Percentiles rank a stretch among this genome's conserved stretches.
These are phyloP conservation scores for Cladosporium phlei DNA, from an alignment of 2,329 filamentous ascomycete genomes.

Conservation along the genomic window DNA sequence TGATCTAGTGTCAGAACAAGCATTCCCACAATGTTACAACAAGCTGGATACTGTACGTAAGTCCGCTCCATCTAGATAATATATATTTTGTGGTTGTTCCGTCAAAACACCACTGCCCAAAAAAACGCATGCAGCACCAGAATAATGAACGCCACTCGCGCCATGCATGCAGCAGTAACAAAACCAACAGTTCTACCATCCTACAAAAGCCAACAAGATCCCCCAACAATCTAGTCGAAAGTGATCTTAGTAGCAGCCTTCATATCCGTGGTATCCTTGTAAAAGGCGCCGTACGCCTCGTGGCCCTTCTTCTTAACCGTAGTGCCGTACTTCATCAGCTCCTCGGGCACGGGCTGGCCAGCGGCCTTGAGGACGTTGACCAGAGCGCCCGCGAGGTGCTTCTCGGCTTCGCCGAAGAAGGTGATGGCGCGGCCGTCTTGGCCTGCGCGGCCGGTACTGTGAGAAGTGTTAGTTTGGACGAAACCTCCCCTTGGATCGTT, in stretches of 20 bases:
- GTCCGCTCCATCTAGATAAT: too few species aligned
- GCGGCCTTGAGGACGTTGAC: slow-evolving; percentile 95
- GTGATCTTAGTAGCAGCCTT: slow-evolving; percentile 88
- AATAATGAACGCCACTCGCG: too few species aligned
- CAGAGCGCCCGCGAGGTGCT: slow-evolving; percentile 81
- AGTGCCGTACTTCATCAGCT: slow-evolving; percentile 89
- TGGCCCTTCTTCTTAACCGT: slow-evolving; percentile 99
- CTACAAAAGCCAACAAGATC: not conserved
- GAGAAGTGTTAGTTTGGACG: slow-evolving; percentile 19
- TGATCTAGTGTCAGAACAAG: too few species aligned
- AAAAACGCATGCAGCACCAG: too few species aligned
- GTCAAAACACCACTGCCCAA: too few species aligned
- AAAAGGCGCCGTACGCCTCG: slow-evolving; percentile 91
- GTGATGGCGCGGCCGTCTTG: slow-evolving; percentile 86
- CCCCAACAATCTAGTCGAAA: slow-evolving; percentile 56
- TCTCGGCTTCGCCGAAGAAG: slow-evolving; percentile 92
- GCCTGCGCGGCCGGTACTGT: slow-evolving; percentile 82
- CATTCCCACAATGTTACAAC: too few species aligned
- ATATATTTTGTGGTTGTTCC: too few species aligned
- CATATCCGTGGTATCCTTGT: slow-evolving; percentile 79
- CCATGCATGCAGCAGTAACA: too few species aligned
- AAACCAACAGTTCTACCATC: too few species aligned
- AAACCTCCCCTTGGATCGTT: too few species aligned
- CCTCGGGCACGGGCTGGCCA: slow-evolving; percentile 83
- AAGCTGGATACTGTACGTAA: too few species aligned